Evolutionary conservation across 306 rosid genomes (phyloP).

Genomic region (Cicer cuneatum): DNA sequence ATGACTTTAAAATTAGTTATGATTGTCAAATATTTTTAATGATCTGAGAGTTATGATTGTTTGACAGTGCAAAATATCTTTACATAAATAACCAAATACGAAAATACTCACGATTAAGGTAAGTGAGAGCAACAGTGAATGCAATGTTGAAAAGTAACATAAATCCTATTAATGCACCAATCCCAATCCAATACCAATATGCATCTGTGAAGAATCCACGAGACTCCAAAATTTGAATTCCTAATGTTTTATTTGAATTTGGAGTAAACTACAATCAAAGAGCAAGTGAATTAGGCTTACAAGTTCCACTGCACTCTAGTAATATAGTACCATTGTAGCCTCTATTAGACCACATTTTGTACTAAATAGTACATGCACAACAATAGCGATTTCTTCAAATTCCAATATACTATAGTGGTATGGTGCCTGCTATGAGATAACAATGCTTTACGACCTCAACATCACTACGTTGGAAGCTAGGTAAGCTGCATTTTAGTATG

Average conservation of each 20-base stretch:
- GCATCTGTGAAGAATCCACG: conserved; percentile 51
- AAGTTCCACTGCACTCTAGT: background rate
- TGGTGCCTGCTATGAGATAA: too few relatives aligned
- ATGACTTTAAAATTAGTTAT: too few relatives aligned
- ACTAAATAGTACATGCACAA: too few relatives aligned
- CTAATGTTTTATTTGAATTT: conserved; percentile 17
- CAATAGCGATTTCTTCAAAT: too few relatives aligned
- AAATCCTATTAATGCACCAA: conserved; percentile 48
- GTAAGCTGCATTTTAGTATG: background rate
- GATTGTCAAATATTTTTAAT: too few relatives aligned
- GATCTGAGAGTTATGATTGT: too few relatives aligned
- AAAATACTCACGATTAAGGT: conserved; percentile 33
- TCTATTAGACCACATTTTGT: background rate
- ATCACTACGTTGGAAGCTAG: background rate
- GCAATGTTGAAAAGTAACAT: conserved; percentile 42
- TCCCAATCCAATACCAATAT: conserved; percentile 67
- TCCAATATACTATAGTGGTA: too few relatives aligned
- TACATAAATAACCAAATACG: background rate
- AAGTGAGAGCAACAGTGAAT: conserved; percentile 41
- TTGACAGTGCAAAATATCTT: too few relatives aligned
- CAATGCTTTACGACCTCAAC: too few relatives aligned
- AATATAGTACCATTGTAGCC: too few relatives aligned
- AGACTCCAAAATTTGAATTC: conserved; percentile 28
- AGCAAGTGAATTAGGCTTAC: background rate
- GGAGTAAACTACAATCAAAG: conserved; percentile 24